Base-by-base conservation (phyloP, 345 rosid genomes). In the Firmiana major region DNA sequence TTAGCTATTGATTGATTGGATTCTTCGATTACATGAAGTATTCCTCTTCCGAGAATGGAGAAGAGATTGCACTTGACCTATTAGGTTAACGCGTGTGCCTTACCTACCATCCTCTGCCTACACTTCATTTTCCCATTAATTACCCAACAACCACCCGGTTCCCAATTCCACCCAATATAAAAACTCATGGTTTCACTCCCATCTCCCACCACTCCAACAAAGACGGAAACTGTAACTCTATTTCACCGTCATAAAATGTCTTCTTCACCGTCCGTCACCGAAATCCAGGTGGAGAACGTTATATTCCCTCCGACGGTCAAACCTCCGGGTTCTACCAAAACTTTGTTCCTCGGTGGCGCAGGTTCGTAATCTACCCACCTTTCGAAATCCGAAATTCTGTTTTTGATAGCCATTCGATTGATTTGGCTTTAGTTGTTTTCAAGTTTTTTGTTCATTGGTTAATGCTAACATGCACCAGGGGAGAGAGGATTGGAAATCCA, bases 271-370 rank as follows among this genome's bases (percentile, higher is more conserved):
- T 21, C 79, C 62, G 84, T 83, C 49, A 22, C 89, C 15, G 87
- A 76, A 26, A 67, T 92, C n/a, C 77, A 81, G 45, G 82, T 93
- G 51, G 96, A 95, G 57, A 51, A 60, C 73, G 75, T 87, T 54
- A 73, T 83, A 0, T 95, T 95, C 80, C 82, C 89, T 45, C 86
- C 93, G 10, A 42, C 86, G 54, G 88, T 85, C 12, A 88, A 84
- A 51, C 96, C 99, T 36, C 96, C 97, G 2, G 94, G 89, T 57
- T 87, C 96, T 42, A 53, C 83, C 8, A 86, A 83, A 6, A 74
- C 85, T 3, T 84, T 80, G 63, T 90, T 95, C 90, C 99, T 95
- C 82, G 94, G 85, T 64, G 99, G 98, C 65, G 98, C 96, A 77
- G 98, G 98, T 86, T 78, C 54, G 59, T 75, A 15, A 13, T 45